Conservation (phyloP, 305 asterid genomes). For the Striga hermonthica region DNA sequence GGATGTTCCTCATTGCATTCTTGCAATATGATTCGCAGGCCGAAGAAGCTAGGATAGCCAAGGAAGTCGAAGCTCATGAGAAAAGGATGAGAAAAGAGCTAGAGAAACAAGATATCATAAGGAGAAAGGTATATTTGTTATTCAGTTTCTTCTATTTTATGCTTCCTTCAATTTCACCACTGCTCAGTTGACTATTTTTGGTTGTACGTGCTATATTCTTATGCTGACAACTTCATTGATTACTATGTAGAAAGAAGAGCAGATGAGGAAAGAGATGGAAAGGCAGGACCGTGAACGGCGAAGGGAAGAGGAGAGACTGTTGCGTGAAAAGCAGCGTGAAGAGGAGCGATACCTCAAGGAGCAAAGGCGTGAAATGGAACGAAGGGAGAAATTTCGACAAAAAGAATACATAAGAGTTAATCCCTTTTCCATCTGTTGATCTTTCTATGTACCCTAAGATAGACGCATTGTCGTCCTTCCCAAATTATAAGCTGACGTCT, state of each 20-base stretch:
- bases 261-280: conserved; percentile 68
- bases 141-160: conserved; percentile 24
- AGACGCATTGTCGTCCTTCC: too few relatives aligned
- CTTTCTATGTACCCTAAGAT: not conserved
- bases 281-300: conserved; percentile 70
- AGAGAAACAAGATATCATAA: conserved; percentile 77
- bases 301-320: conserved; percentile 65
- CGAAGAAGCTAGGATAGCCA: conserved; percentile 82
- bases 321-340: conserved; percentile 65
- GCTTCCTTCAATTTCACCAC: not conserved
- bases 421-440: conserved; percentile 20
- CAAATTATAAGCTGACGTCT: too few relatives aligned
- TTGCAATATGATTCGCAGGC: conserved; percentile 42
- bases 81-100: conserved; percentile 83
- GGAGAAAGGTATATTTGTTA: conserved; percentile 64
- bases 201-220: not conserved
- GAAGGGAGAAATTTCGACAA: conserved; percentile 76
- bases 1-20: conserved; percentile 8
- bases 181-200: conserved; percentile 11
- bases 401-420: conserved; percentile 70
- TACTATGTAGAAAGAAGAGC: conserved; percentile 63
- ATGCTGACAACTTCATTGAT: not conserved
- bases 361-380: conserved; percentile 79
- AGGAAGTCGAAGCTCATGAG: conserved; percentile 87
- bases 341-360: conserved; percentile 83